Evolutionary conservation across 2,329 filamentous ascomycete genomes (phyloP).

Genomic region (Fusarium verticillioides): DNA sequence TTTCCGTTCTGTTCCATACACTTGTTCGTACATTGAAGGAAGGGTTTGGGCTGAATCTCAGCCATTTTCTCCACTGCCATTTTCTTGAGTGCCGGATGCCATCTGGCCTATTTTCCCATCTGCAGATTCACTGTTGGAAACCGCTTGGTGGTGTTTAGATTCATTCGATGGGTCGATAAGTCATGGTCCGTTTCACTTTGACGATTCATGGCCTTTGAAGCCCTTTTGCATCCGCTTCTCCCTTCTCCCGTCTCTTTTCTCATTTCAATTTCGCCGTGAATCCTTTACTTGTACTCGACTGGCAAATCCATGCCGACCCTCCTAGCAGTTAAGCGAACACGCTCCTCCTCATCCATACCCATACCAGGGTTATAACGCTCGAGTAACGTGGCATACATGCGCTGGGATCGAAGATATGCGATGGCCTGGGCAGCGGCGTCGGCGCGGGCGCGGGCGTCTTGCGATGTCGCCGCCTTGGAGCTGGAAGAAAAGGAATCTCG

Average conservation of each 20-base stretch:
- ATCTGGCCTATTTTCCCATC: not conserved
- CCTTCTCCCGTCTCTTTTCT: not conserved
- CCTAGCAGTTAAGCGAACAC: conserved; percentile 83
- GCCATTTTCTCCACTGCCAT: not conserved
- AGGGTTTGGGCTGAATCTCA: not conserved
- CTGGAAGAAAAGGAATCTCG: conserved; percentile 44
- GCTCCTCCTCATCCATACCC: conserved; percentile 86
- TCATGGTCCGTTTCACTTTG: not conserved
- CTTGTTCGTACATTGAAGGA: conserved; percentile 31
- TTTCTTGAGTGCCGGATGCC: not conserved
- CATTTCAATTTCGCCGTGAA: not conserved
- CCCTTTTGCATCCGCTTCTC: not conserved
- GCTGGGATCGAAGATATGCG: conserved; percentile 85
- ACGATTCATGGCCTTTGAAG: not conserved
- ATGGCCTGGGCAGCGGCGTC: conserved; percentile 78
- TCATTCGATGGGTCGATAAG: not conserved
- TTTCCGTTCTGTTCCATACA: conserved; percentile 23
- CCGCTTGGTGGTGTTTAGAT: not conserved
- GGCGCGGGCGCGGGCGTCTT: conserved; percentile 45
- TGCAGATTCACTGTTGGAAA: not conserved
- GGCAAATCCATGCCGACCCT: conserved; percentile 93
- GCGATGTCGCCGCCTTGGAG: conserved; percentile 66
- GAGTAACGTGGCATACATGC: conserved; percentile 81
- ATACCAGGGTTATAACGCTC: conserved; percentile 96
- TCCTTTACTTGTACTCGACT: conserved; percentile 59